Conservation (phyloP, 2,329 filamentous ascomycete species). For the Penicillium sp. region DNA sequence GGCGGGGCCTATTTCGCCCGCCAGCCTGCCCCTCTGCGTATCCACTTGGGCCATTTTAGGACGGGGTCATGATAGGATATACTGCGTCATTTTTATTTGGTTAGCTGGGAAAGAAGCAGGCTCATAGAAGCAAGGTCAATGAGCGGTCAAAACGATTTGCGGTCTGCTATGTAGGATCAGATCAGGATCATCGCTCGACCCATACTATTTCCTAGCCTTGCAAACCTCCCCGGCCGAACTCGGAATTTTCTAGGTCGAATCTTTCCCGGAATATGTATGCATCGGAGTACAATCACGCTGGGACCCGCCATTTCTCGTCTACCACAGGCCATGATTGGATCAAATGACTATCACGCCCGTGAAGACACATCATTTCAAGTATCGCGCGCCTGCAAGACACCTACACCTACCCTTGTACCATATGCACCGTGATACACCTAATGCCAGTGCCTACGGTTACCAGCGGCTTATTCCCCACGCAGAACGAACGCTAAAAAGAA, state of each 20-base stretch:
- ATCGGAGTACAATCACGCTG: background rate
- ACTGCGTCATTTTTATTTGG: background rate
- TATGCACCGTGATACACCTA: background rate
- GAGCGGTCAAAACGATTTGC: background rate
- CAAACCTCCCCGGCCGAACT: too few species aligned
- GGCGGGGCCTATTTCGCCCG: conserved; percentile 16
- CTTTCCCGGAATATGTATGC: background rate
- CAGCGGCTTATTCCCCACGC: background rate
- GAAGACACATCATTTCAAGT: background rate
- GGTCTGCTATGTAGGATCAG: too few species aligned
- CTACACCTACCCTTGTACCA: background rate
- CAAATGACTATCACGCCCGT: background rate
- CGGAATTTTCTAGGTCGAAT: background rate
- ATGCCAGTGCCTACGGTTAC: background rate
- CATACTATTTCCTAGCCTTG: too few species aligned
- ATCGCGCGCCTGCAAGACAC: conserved; percentile 6
- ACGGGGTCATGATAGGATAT: background rate
- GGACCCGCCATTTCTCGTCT: conserved; percentile 5
- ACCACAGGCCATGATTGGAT: conserved; percentile 1
- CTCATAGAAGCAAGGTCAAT: too few species aligned
- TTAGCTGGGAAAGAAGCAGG: background rate
- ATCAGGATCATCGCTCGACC: background rate
- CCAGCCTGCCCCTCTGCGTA: background rate
- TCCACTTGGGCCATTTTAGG: conserved; percentile 3
- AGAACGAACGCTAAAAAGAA: background rate